Base-by-base conservation (phyloP, 192 early-diverging fungal genomes). In the Coemansia sp. region DNA sequence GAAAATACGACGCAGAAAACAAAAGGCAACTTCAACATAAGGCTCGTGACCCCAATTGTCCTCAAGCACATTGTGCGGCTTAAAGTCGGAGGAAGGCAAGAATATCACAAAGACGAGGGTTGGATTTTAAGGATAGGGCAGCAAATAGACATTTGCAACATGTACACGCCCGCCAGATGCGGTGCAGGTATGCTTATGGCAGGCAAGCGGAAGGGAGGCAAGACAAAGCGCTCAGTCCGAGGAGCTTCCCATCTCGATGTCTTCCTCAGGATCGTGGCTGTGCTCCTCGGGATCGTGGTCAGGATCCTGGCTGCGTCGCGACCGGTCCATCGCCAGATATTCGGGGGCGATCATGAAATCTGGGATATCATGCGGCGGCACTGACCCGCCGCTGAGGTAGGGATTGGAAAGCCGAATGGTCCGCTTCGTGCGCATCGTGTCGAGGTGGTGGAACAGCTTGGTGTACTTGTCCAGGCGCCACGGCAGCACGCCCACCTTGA, bases 391-490 rank as follows among this genome's bases (percentile, higher is more conserved):
- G 45, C 45, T 60, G 12, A 78, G 65, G 2, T 29, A 40, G 2
- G 75, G 58, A 11, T 78, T 64, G 49, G 2, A 35, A 5, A 65
- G 69, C 1, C 75, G 75, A n/a, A 65, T 65, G 16, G 75, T 78
- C 32, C 75, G 75, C 58, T 78, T 78, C 9, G 75, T 69, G 4
- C 75, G 69, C 61, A 78, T 48, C 5, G 75, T 65, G 54, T 78
- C 75, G 29, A 78, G 59, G 40, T 72, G 75, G 33, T 55, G 55
- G 25, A 78, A 72, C 48, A 78, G 62, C 16, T 54, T 54, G 23
- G 69, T 59, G 19, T 65, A 78, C n/a, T 54, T 65, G 5, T 44
- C 32, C 32, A 56, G 28, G 2, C 75, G 75, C 75, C 75, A 78
- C 19, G 69, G 69, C 51, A 78, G 54, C 23, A 42, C 29, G 14